phyloP scores from a whole-genome alignment of 371 early-diverging fungal genomes.

The Mortierella sp. region DNA sequence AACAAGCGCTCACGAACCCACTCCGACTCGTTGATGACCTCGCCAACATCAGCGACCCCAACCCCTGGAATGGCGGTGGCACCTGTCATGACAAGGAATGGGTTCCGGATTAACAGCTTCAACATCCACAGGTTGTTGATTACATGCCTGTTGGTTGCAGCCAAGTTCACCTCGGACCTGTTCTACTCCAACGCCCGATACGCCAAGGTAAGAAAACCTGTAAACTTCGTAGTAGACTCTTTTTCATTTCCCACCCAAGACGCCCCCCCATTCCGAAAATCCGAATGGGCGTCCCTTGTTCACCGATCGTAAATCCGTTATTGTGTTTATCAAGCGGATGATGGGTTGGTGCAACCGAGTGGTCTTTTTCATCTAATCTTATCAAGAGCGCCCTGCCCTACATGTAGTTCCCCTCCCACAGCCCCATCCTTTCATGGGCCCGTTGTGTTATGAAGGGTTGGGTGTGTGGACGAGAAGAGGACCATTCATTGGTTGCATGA shows the following conservation, averaged over 20 bases:
- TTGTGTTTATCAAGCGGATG: neutral
- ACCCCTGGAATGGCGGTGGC: too few relatives aligned
- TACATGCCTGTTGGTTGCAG: slow-evolving; percentile 76
- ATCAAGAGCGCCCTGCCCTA: slow-evolving; percentile 2
- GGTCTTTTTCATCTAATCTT: slow-evolving; percentile 6
- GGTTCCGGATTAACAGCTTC: slow-evolving; percentile 56
- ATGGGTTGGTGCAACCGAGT: too few relatives aligned
- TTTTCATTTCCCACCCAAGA: too few relatives aligned
- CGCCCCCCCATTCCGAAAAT: too few relatives aligned
- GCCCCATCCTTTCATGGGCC: too few relatives aligned
- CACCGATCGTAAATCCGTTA: too few relatives aligned
- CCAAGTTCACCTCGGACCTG: slow-evolving; percentile 85
- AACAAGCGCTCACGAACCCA: too few relatives aligned
- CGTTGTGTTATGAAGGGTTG: too few relatives aligned
- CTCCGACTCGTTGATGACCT: neutral
- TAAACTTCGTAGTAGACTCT: too few relatives aligned
- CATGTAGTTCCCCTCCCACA: neutral
- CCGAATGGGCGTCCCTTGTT: too few relatives aligned
- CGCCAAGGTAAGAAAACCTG: slow-evolving; percentile 67
- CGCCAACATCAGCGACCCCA: slow-evolving; percentile 3
- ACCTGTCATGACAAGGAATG: slow-evolving; percentile 12
- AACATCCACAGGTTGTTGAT: slow-evolving; percentile 88
- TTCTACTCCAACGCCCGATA: slow-evolving; percentile 85
- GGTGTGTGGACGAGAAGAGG: too few relatives aligned
- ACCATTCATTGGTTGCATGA: too few relatives aligned